Conservation (phyloP, 1,284 basidiomycete genomes). For the Trichosporon coremiiforme region DNA sequence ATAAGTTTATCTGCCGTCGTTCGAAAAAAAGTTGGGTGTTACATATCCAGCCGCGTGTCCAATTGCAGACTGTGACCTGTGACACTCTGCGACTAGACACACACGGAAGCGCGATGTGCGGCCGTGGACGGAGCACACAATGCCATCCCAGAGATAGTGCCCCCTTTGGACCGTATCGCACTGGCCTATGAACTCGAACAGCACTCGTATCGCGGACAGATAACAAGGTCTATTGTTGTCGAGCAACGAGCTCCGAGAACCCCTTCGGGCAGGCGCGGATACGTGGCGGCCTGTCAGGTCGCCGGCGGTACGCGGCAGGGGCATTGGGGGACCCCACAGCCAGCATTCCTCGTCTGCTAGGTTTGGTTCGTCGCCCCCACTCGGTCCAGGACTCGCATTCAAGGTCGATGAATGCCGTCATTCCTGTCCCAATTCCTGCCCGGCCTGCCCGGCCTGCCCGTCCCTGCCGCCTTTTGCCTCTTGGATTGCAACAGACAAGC, state of each 20-base stretch:
- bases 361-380: constrained; percentile 17
- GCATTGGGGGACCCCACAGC: background rate
- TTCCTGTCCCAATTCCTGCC: background rate
- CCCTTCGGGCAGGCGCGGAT: constrained; percentile 4
- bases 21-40: constrained; percentile 16
- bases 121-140: background rate
- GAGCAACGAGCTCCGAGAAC: background rate
- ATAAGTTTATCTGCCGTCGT: constrained; percentile 11
- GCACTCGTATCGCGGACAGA: background rate
- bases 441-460: background rate
- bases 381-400: background rate
- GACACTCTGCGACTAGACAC: background rate
- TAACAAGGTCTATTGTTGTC: constrained; percentile 6
- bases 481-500: background rate
- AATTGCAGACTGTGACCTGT: background rate
- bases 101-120: background rate
- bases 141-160: background rate
- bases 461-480: background rate
- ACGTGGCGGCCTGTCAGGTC: constrained; percentile 12
- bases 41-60: background rate
- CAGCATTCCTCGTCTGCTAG: background rate
- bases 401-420: constrained; percentile 10
- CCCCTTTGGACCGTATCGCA: background rate
- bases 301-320: constrained; percentile 8
- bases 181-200: constrained; percentile 5